Conservation (phyloP, 352 stramenopile genomes). For the Plasmopara halstedii region DNA sequence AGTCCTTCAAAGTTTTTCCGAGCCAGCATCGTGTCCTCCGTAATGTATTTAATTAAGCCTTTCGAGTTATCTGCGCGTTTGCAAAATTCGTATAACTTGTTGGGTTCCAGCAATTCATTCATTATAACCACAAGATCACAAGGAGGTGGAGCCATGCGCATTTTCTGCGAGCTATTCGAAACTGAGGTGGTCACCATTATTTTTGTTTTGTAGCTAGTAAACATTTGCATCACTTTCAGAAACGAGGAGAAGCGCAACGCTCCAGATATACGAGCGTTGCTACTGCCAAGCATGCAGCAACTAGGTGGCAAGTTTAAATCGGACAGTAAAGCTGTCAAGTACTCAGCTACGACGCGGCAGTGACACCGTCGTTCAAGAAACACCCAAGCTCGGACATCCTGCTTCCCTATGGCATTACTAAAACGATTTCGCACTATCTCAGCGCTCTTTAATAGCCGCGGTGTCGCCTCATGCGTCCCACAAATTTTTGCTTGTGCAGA, state of each 20-base stretch:
- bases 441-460: constrained; percentile 49
- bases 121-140: constrained; percentile 73
- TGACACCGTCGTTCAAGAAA: constrained; percentile 69
- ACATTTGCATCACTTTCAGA: constrained; percentile 60
- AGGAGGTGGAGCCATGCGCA: constrained; percentile 28
- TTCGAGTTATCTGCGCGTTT: constrained; percentile 29
- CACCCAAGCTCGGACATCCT: constrained; percentile 39
- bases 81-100: constrained; percentile 68
- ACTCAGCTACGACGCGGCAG: constrained; percentile 68
- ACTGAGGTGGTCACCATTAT: constrained; percentile 79
- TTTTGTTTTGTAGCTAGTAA: constrained; percentile 39
- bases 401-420: constrained; percentile 17
- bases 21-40: constrained; percentile 24
- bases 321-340: constrained; percentile 42
- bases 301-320: constrained; percentile 40
- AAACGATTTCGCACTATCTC: constrained; percentile 44
- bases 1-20: constrained; percentile 59
- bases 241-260: constrained; percentile 58
- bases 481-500: constrained; percentile 22
- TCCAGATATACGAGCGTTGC: constrained; percentile 52
- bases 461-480: constrained; percentile 31
- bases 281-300: constrained; percentile 72
- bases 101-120: constrained; percentile 62
- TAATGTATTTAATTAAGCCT: constrained; percentile 70
- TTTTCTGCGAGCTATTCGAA: constrained; percentile 38